Conservation (phyloP, 2,329 filamentous ascomycete genomes). For the Exserohilum turcica region DNA sequence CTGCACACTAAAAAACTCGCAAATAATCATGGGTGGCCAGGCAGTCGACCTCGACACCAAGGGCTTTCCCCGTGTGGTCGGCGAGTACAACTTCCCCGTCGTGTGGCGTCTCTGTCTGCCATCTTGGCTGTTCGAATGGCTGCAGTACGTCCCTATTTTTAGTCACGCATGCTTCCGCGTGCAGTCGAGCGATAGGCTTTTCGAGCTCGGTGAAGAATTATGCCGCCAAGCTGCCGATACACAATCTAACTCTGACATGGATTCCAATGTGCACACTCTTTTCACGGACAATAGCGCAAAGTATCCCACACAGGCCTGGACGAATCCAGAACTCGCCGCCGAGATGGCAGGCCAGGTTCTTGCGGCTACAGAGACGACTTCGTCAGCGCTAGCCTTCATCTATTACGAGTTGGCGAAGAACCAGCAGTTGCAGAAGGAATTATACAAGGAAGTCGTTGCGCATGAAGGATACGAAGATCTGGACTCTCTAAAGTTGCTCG, state of each 20-base stretch:
- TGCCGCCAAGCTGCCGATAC: constrained; percentile 17
- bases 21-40: constrained; percentile 27
- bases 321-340: constrained; percentile 19
- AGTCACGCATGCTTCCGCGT: constrained; percentile 22
- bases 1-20: constrained; percentile 25
- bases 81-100: constrained; percentile 29
- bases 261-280: constrained; percentile 20
- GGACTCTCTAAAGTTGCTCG: constrained; percentile 22
- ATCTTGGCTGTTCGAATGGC: constrained; percentile 26
- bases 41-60: constrained; percentile 18
- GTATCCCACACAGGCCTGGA: constrained; percentile 27
- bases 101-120: constrained; percentile 28
- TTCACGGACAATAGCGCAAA: constrained; percentile 23
- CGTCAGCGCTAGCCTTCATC: constrained; percentile 26
- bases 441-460: constrained; percentile 17
- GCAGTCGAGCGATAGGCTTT: constrained; percentile 26
- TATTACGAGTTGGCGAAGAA: constrained; percentile 28
- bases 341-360: constrained; percentile 31
- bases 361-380: constrained; percentile 27
- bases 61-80: constrained; percentile 24
- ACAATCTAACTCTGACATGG: constrained; percentile 5
- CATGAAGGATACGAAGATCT: constrained; percentile 28
- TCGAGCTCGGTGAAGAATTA: constrained; percentile 20
- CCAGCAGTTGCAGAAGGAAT: constrained; percentile 18
- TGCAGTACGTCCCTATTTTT: constrained; percentile 21